Conservation (phyloP, 176 grass and related monocot species). For the Sorghum bicolor region Sorghum_bicolor_NCBIv3 NC_012873.2:59534001-59534500, state of each 20-base stretch:
- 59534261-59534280: slow-evolving; percentile 87
- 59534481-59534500: no score
- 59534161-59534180: slow-evolving; percentile 64
- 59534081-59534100: slow-evolving; percentile 78
- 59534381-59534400: slow-evolving; percentile 81
- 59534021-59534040: slow-evolving; percentile 88
- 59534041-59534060: slow-evolving; percentile 66
- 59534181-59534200: slow-evolving; percentile 63
- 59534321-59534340: slow-evolving; percentile 42
- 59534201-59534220: slow-evolving; percentile 88
- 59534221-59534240: slow-evolving; percentile 54
- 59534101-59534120: slow-evolving; percentile 70
- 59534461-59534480: no score
- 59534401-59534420: slow-evolving; percentile 86
- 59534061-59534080: slow-evolving; percentile 53
- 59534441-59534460: slow-evolving; percentile 75
- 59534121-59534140: slow-evolving; percentile 59
- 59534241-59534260: slow-evolving; percentile 98
- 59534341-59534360: slow-evolving; percentile 55
- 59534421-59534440: slow-evolving; percentile 99
- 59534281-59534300: slow-evolving; percentile 94
- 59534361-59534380: slow-evolving; percentile 85
- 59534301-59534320: slow-evolving; percentile 82
- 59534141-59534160: slow-evolving; percentile 70
- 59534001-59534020: slow-evolving; percentile 82